A percentile compares a stretch with the other conserved stretches of the same genome.
These are phyloP conservation scores for Stentor coeruleus DNA, from an alignment of 73 alveolate genomes.

Conservation along the genomic window DNA sequence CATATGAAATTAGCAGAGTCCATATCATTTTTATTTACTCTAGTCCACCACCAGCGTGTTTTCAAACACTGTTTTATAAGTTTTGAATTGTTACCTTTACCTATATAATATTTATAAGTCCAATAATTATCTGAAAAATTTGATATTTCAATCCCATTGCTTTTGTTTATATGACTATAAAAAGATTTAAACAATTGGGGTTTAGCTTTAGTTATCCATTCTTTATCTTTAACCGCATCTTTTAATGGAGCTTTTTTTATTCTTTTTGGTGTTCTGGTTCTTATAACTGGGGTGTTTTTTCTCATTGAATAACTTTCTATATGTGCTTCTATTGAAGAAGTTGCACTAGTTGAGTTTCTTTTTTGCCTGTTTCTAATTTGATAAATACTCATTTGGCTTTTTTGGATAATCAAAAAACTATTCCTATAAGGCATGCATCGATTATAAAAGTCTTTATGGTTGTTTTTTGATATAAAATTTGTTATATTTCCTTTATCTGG, in stretches of 20 bases:
- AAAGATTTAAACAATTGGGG: neutral
- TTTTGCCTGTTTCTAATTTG: no score
- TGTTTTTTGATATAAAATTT: no score
- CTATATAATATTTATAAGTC: constrained; percentile 56
- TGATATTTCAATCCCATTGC: neutral
- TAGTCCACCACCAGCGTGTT: constrained; percentile 76
- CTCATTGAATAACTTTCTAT: no score
- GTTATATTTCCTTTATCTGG: no score
- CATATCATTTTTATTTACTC: constrained; percentile 35
- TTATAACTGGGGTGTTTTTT: no score
- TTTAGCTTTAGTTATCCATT: constrained; percentile 18
- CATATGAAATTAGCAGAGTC: constrained; percentile 58
- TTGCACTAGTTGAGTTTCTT: no score
- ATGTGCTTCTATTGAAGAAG: no score
- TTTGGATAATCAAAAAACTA: no score
- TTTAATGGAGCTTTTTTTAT: neutral
- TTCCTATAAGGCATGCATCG: no score
- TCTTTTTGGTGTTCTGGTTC: no score
- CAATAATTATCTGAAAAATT: neutral
- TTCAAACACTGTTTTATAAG: constrained; percentile 51
- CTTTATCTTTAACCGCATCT: constrained; percentile 6
- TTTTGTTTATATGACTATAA: neutral
- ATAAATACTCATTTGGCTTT: no score
- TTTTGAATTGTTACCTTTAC: constrained; percentile 73
- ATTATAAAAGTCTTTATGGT: no score